Base-by-base conservation (phyloP, 441 rosid genomes). In the Aleurites moluccanus region DNA sequence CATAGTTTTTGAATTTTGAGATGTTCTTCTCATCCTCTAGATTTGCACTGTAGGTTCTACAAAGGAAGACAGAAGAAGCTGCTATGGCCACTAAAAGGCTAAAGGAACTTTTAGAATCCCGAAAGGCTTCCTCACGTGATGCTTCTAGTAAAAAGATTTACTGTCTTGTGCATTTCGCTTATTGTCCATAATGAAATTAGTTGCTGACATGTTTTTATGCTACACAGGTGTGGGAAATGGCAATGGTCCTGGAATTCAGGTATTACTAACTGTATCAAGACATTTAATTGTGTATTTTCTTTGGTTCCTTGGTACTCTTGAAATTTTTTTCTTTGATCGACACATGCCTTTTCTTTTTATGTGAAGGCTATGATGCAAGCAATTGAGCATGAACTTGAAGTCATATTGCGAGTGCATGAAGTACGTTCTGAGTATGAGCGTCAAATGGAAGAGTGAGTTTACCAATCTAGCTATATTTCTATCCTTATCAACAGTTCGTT, bases 31-130 rank as follows among this genome's bases (percentile, higher is more conserved):
- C 28, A 80, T 30, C 79, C 68, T 73, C 28, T 70, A 27, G 38
- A 20, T 60, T 64, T 70, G 45, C 13, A 2, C 71, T 42, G 72
- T 77, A 96, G 98, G 98, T 96, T 79, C 80, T 96, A 85, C 99
- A 96, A 83, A 87, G 98, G 79, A 96, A 96, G 86, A 89, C 92
- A 77, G 97, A 96, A 85, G 99, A 96, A 85, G 99, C 99, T 78
- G 81, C 97, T 66, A 84, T 92, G 92, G 99, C 92, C 61, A 96
- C 96, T 65, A 96, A 92, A 82, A 90, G 98, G 87, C 87, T 96
- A 30, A 96, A 96, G 83, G 99, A 96, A 71, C 86, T 93, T 75
- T 79, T 96, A 70, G 98, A 96, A 85, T 87, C 93, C 73, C 79
- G 93, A 83, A 96, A 93, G 86, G 81, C 90, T 56, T 83, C 92